Base-by-base conservation (phyloP, 352 stramenopile genomes). In the Phytophthora kernoviae region DNA sequence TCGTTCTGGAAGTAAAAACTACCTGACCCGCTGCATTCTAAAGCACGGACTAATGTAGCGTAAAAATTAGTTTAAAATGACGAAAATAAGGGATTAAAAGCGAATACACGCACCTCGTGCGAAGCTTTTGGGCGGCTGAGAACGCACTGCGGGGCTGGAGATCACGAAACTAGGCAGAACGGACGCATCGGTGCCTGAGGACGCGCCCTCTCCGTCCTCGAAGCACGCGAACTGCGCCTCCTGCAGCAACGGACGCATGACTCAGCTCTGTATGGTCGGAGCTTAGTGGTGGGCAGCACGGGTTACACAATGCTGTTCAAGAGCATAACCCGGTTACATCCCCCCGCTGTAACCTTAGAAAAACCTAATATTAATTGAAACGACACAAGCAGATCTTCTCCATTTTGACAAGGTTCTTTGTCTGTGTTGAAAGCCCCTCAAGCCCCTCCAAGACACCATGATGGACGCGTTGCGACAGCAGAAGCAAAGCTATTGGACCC, bases 401-500 rank as follows among this genome's bases (percentile, higher is more conserved):
- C 7, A n/a, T n/a, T n/a, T n/a, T n/a, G n/a, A n/a, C n/a, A n/a
- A n/a, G n/a, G n/a, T n/a, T n/a, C n/a, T n/a, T n/a, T n/a, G n/a
- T n/a, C n/a, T n/a, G n/a, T n/a, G n/a, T n/a, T n/a, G n/a, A n/a
- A n/a, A n/a, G n/a, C n/a, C n/a, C n/a, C n/a, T n/a, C n/a, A n/a
- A n/a, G n/a, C n/a, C n/a, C n/a, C n/a, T n/a, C n/a, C n/a, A n/a
- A n/a, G n/a, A n/a, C 10, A 65, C 15, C 36, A 91, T 90, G 84
- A 71, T 91, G 62, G 79, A 91, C 65, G 67, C 65, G 32, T 62
- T 94, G 53, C 75, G 75, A 18, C 61, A 66, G 34, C 85, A 94
- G 66, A 87, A 78, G 60, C 83, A 94, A 91, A 90, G 70, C 76
- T 94, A 59, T 74, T 94, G 58, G 85, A 91, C 44, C 81, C 81